Conservation (phyloP, 768 basidiomycete species). For the Royoungia palumana region DNA sequence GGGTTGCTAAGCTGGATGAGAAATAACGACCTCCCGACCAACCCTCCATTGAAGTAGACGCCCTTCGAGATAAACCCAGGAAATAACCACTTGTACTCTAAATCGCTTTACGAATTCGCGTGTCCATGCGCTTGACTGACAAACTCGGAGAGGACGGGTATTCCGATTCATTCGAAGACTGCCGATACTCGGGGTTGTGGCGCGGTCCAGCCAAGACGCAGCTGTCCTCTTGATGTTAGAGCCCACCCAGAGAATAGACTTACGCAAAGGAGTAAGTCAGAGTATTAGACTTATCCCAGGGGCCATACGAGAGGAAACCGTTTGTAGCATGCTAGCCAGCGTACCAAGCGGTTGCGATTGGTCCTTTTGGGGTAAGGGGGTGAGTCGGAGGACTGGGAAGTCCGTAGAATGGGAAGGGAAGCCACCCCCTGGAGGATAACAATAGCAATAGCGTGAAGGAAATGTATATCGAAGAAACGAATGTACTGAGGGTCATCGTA, state of each 20-base stretch:
- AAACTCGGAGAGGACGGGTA: constrained; percentile 51
- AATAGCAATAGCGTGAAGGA: constrained; percentile 5
- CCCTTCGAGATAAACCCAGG: constrained; percentile 32
- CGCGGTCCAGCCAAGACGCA: constrained; percentile 18
- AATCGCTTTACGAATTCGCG: constrained; percentile 19
- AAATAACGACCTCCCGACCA: constrained; percentile 66
- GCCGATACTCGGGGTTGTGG: constrained; percentile 32
- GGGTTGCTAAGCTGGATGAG: constrained; percentile 56
- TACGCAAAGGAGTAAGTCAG: constrained; percentile 67
- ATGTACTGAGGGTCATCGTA: constrained; percentile 1
- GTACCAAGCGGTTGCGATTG: constrained; percentile 58
- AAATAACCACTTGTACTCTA: neutral
- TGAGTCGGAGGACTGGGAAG: too few relatives aligned
- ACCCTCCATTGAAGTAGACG: constrained; percentile 65
- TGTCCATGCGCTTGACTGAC: constrained; percentile 43
- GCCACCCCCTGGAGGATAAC: neutral
- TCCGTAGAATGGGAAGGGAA: neutral
- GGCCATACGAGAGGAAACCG: constrained; percentile 51
- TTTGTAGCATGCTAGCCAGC: constrained; percentile 59
- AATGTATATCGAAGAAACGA: neutral
- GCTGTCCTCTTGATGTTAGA: neutral
- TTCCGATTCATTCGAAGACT: constrained; percentile 41
- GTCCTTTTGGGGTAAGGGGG: neutral
- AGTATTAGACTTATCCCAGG: constrained; percentile 73
- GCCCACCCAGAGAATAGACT: constrained; percentile 13